Percentiles rank a stretch among this genome's conserved stretches.
These are phyloP conservation scores for Ascochyta lentis DNA, from an alignment of 2,329 filamentous ascomycete species.

Conservation along the genomic window DNA sequence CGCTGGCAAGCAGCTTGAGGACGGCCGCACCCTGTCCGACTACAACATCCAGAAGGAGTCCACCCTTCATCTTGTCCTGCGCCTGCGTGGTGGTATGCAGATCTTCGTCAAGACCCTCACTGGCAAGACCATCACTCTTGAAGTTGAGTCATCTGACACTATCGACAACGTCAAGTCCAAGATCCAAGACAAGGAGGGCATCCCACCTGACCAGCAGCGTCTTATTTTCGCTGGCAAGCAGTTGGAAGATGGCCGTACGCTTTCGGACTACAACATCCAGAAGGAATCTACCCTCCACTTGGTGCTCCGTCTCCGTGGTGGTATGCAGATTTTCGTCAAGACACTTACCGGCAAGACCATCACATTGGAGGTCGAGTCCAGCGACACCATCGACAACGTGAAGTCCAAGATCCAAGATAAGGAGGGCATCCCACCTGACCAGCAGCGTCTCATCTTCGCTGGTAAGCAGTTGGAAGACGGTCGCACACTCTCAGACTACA, in stretches of 20 bases:
- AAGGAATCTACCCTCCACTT: slow-evolving; percentile 88
- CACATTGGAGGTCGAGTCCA: slow-evolving; percentile 87
- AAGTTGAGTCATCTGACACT: slow-evolving; percentile 77
- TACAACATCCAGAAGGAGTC: slow-evolving; percentile 93
- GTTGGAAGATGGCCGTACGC: slow-evolving; percentile 89
- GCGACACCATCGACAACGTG: slow-evolving; percentile 92
- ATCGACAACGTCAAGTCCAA: slow-evolving; percentile 97
- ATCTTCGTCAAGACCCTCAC: slow-evolving; percentile 50
- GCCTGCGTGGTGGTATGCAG: slow-evolving; percentile 69
- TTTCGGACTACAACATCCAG: slow-evolving; percentile 94
- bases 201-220: slow-evolving; percentile 94
- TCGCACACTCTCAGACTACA: slow-evolving; percentile 90
- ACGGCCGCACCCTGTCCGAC: slow-evolving; percentile 87
- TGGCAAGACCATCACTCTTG: slow-evolving; percentile 70
- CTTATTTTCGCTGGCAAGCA: slow-evolving; percentile 97
- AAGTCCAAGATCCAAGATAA: slow-evolving; percentile 84
- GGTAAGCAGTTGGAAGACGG: slow-evolving; percentile 95
- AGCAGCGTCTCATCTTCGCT: slow-evolving; percentile 91
- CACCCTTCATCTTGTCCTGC: slow-evolving; percentile 77
- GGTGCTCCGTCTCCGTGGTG: slow-evolving; percentile 85
- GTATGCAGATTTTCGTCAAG: slow-evolving; percentile 68
- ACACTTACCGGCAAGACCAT: slow-evolving; percentile 85
- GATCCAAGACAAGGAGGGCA: slow-evolving; percentile 98
- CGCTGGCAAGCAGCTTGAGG: slow-evolving; percentile 95
- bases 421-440: slow-evolving; percentile 89